Base-by-base conservation (phyloP, 768 basidiomycete species). In the Gloeostereum incarnatum region DNA sequence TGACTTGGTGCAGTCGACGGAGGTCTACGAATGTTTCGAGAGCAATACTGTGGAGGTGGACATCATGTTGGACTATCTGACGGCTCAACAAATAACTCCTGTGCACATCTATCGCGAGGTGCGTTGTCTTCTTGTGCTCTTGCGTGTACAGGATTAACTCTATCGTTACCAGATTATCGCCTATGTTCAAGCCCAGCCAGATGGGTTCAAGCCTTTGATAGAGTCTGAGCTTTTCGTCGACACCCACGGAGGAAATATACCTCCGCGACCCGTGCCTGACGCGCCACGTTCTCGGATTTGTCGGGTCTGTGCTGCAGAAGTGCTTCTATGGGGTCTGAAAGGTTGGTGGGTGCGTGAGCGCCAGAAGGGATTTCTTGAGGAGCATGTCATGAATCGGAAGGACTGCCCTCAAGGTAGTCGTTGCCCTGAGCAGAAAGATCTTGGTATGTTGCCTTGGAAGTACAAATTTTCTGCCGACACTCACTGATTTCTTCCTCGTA, bases 301-400 rank as follows among this genome's bases (percentile, higher is more conserved):
- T 52, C 64, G 86, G 45, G 57, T 73, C 29, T 90, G 86, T 51
- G 81, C 87, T 1, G 66, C 76, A 0, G 84, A 88, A 53, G 69
- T 87, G 2, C 62, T 89, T 13, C 61, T 88, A 2, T 84, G 76
- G 65, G 86, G 86, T 8, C 51, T 89, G 31, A 75, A 69, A 43
- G 83, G 80, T 26, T 90, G 86, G 86, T 89, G 87, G 85, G 60
- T 88, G 23, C 64, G 80, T 35, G 85, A 89, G 56, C 72, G 86
- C 20, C 69, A 65, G 58, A 82, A 78, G 49, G 85, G 80, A 11
- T 68, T 73, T 45, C 54, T 82, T 37, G 77, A 78, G 29, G 68
- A 67, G 32, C 53, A 51, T 31, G 54, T 84, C n/a, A 53, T 67
- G 47, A 67, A 56, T n/a, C 66, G 83, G 26, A 73, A 71, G 22